Evolutionary conservation across 495 filamentous ascomycete species (phyloP).

Genomic region (Amniculicola lignicola): DNA sequence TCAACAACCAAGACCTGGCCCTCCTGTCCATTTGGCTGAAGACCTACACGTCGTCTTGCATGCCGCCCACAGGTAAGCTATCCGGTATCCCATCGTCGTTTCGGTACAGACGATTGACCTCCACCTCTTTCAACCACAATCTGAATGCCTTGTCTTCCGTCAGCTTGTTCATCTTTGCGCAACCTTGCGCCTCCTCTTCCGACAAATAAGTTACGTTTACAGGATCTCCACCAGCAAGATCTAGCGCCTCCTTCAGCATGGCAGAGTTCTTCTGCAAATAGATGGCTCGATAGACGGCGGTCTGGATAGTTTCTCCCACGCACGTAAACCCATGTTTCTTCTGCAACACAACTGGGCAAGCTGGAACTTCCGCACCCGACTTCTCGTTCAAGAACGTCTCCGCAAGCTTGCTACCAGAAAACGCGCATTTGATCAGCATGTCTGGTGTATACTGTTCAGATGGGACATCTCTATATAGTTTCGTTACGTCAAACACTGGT

Average conservation of each 20-base stretch:
- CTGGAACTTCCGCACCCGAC: slow-evolving; percentile 21
- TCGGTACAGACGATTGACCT: slow-evolving; percentile 32
- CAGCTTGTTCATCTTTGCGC: slow-evolving; percentile 28
- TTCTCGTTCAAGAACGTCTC: slow-evolving; percentile 11
- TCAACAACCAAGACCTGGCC: too few relatives aligned
- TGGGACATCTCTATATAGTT: slow-evolving; percentile 22
- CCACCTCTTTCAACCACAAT: slow-evolving; percentile 39
- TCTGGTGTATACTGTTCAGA: slow-evolving; percentile 30
- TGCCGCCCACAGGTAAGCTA: slow-evolving; percentile 13
- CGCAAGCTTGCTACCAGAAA: slow-evolving; percentile 40
- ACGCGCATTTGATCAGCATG: slow-evolving; percentile 45
- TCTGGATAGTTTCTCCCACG: slow-evolving; percentile 41
- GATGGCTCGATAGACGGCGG: slow-evolving; percentile 45
- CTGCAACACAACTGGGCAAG: slow-evolving; percentile 48
- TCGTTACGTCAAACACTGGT: slow-evolving; percentile 43
- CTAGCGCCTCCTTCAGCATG: slow-evolving; percentile 41
- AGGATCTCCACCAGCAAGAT: slow-evolving; percentile 24
- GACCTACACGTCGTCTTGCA: too few relatives aligned
- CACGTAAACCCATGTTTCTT: slow-evolving; percentile 50
- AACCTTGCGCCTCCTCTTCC: slow-evolving; percentile 34
- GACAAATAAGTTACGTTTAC: slow-evolving; percentile 35
- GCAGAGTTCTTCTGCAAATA: slow-evolving; percentile 49
- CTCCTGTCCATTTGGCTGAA: too few relatives aligned
- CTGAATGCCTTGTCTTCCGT: slow-evolving; percentile 35
- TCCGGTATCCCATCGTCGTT: slow-evolving; percentile 30